Evolutionary conservation across 495 filamentous ascomycete genomes (phyloP), one percentile per base, ranked within the genome.

Genomic region (Schizothecium vesticola): DNA sequence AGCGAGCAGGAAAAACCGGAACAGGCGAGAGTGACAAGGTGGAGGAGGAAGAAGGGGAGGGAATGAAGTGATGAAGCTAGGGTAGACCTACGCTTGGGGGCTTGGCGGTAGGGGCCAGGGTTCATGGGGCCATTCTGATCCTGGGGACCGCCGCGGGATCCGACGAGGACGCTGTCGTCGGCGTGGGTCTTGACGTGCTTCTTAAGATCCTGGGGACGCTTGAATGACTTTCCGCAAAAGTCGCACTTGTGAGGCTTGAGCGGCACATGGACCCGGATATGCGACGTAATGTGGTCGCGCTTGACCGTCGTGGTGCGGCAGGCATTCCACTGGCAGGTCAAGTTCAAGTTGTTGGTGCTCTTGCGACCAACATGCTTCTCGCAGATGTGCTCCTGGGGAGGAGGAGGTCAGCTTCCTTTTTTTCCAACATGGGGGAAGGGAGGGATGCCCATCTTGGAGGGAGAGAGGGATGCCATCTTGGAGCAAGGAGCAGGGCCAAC

Each of bases 171-270:
- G 56, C 93, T 96, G 80, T 99, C 95, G 77, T 99, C 95, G 67
- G 95, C 95, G 79, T 99, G 95, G n/a, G 96, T 99, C 87, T 98
- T 98, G 78, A 98, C 94, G 79, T 99, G 96, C 83, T 99, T 99
- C 87, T 98, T 98, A 69, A 99, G 77, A 82, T 99, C 96, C 80
- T 99, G 95, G 26, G 96, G 96, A 19, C 96, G 92, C 86, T 99
- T 99, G 86, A 99, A 99, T 9, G 93, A 92, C 84, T 99, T 99
- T 73, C 92, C 92, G 76, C 96, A 99, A 79, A 97, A 96, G 73
- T 97, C 93, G 76, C 96, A 99, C 78, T 97, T 97, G 82, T 99
- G 95, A 56, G 96, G 96, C 84, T 98, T 98, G 61, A 98, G 83
- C 12, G 96, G 96, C 6, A 99, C 95, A 77, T 99, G 96, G 51